Evolutionary conservation across 2,329 filamentous ascomycete genomes (phyloP).

Genomic region (Colletotrichum zoysiae): DNA sequence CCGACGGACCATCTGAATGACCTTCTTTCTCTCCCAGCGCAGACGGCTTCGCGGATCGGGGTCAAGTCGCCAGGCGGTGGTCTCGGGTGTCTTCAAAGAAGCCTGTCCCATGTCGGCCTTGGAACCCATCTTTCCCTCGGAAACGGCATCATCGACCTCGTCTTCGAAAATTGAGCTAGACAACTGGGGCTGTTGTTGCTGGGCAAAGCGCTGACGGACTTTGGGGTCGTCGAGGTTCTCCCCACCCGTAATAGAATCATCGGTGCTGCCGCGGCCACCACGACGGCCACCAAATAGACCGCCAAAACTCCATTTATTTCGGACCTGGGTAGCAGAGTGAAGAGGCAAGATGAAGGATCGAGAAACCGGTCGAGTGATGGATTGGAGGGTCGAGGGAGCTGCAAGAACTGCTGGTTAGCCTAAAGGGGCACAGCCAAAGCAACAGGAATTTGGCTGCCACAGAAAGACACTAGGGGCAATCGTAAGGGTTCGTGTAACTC

Average conservation of each 20-base stretch:
- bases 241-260: constrained; percentile 46
- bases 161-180: constrained; percentile 75
- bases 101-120: constrained; percentile 47
- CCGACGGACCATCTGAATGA: constrained; percentile 79
- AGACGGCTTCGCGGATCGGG: constrained; percentile 79
- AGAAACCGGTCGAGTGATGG: constrained; percentile 21
- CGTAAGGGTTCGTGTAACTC: not conserved
- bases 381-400: constrained; percentile 34
- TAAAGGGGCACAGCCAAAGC: not conserved
- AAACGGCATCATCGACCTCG: constrained; percentile 57
- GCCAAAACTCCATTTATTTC: constrained; percentile 58
- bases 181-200: constrained; percentile 52
- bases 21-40: constrained; percentile 86
- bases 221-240: constrained; percentile 58
- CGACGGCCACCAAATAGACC: constrained; percentile 52
- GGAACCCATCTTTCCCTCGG: constrained; percentile 49
- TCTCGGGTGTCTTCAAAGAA: constrained; percentile 58
- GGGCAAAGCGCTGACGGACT: constrained; percentile 57
- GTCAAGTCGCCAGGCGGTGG: constrained; percentile 75
- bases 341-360: constrained; percentile 44
- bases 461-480: not conserved
- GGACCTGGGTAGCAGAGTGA: constrained; percentile 49
- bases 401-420: not conserved
- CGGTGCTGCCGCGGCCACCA: not conserved
- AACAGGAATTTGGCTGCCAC: not conserved